Conservation (phyloP, 257 asterid species). For the Penstemon davidsonii region DNA sequence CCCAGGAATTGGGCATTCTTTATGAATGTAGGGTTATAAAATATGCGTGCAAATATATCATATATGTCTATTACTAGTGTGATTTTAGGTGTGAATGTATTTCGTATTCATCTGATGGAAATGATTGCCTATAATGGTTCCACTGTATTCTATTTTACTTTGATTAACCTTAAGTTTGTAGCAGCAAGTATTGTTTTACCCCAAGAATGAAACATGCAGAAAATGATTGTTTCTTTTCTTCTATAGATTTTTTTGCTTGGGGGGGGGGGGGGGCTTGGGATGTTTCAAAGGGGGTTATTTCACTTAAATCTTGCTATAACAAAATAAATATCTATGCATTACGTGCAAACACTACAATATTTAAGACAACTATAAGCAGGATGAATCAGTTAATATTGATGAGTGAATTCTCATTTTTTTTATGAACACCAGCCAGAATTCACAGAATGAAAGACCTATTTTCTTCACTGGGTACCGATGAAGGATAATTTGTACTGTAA, state of each 20-base stretch:
- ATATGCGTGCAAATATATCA: not conserved
- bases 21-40: slow-evolving; percentile 21
- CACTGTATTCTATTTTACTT: not conserved
- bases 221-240: not conserved
- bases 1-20: slow-evolving; percentile 61
- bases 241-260: too few species aligned
- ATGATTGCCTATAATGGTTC: slow-evolving; percentile 13
- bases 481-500: too few species aligned
- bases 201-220: not conserved
- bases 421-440: too few species aligned
- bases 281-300: too few species aligned
- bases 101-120: not conserved
- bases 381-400: too few species aligned
- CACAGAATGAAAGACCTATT: too few species aligned
- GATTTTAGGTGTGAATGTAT: slow-evolving; percentile 18
- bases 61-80: not conserved
- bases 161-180: slow-evolving; percentile 1
- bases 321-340: too few species aligned
- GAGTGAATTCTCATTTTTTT: too few species aligned
- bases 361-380: too few species aligned
- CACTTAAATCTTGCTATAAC: too few species aligned
- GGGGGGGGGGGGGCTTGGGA: not conserved
- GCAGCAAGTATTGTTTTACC: not conserved
- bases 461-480: too few species aligned
- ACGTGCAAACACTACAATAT: not conserved